phyloP scores from a whole-genome alignment of 2,329 filamentous ascomycete species.

The Xenoacremonium recifei region DNA sequence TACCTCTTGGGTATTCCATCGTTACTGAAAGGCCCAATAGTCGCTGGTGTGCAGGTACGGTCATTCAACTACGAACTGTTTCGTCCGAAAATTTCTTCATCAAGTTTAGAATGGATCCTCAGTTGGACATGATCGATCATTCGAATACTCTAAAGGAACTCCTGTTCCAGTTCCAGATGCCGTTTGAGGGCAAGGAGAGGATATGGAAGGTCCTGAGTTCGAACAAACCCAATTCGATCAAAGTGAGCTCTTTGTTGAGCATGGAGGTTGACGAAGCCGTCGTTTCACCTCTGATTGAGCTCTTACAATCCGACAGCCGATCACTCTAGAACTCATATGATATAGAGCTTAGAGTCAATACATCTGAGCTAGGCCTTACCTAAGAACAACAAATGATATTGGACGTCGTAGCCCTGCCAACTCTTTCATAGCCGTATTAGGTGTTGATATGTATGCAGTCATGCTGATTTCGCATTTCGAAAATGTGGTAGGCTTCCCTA shows the following conservation, averaged over 20 bases:
- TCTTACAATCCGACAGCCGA: slow-evolving; percentile 26
- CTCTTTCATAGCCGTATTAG: too few relatives aligned
- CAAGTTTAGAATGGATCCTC: slow-evolving; percentile 3
- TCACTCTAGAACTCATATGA: neutral
- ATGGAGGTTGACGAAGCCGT: slow-evolving; percentile 24
- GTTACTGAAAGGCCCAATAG: slow-evolving; percentile 9
- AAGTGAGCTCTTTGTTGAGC: slow-evolving; percentile 22
- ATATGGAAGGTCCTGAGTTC: slow-evolving; percentile 20
- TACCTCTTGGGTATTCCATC: slow-evolving; percentile 7
- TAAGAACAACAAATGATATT: neutral
- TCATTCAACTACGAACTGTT: slow-evolving; percentile 8
- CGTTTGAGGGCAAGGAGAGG: slow-evolving; percentile 23
- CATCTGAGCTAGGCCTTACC: neutral
- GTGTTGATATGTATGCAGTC: too few relatives aligned
- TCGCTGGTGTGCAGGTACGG: slow-evolving; percentile 11
- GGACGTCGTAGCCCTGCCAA: neutral
- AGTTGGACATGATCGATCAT: slow-evolving; percentile 13
- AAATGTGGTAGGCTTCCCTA: neutral
- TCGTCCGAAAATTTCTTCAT: slow-evolving; percentile 1
- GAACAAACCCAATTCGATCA: slow-evolving; percentile 10
- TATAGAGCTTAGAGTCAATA: neutral
- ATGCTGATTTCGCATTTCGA: too few relatives aligned
- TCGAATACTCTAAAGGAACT: slow-evolving; percentile 15
- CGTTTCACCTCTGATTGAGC: slow-evolving; percentile 24
- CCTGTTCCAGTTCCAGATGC: slow-evolving; percentile 26